A percentile compares a stretch with the other conserved stretches of the same genome.
Conservation (phyloP, 192 early-diverging fungal genomes). For the Coemansia sp. region DNA sequence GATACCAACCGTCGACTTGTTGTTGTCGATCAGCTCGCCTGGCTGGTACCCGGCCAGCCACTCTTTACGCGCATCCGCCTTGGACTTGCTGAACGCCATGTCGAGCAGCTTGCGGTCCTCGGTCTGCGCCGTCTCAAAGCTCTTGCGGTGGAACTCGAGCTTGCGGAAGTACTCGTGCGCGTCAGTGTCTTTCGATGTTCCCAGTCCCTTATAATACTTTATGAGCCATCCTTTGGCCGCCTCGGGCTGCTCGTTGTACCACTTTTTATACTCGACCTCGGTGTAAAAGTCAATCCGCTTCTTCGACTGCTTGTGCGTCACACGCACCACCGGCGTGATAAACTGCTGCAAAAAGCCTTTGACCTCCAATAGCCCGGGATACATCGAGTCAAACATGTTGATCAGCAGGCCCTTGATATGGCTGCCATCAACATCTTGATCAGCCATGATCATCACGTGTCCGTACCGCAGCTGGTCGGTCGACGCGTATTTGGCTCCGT, state of each 20-base stretch:
- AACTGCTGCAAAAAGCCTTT: slow-evolving; percentile 93
- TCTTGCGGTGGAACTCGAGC: slow-evolving; percentile 77
- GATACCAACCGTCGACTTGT: slow-evolving; percentile 71
- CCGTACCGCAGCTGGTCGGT: slow-evolving; percentile 85
- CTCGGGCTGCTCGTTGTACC: slow-evolving; percentile 68
- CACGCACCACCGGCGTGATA: slow-evolving; percentile 95
- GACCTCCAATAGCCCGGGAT: slow-evolving; percentile 84
- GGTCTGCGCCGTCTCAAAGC: slow-evolving; percentile 58
- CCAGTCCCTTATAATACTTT: slow-evolving; percentile 99
- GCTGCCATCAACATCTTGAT: slow-evolving; percentile 96
- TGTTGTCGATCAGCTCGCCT: slow-evolving; percentile 89
- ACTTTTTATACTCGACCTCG: slow-evolving; percentile 87
- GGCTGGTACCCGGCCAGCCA: slow-evolving; percentile 83
- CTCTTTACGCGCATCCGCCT: slow-evolving; percentile 91
- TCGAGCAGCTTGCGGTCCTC: slow-evolving; percentile 82
- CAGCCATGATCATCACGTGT: slow-evolving; percentile 97
- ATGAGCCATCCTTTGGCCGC: slow-evolving; percentile 76
- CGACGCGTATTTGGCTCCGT: slow-evolving; percentile 74
- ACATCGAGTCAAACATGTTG: slow-evolving; percentile 94
- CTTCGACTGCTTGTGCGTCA: slow-evolving; percentile 56
- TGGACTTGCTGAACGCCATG: slow-evolving; percentile 96
- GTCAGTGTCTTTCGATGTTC: slow-evolving; percentile 80
- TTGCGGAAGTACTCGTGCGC: slow-evolving; percentile 91
- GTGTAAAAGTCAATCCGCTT: slow-evolving; percentile 80
- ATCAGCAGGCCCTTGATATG: slow-evolving; percentile 97